These are phyloP conservation scores for Solanum hybrid DNA, from an alignment of 305 asterid genomes.

Conservation along the genomic window DNA sequence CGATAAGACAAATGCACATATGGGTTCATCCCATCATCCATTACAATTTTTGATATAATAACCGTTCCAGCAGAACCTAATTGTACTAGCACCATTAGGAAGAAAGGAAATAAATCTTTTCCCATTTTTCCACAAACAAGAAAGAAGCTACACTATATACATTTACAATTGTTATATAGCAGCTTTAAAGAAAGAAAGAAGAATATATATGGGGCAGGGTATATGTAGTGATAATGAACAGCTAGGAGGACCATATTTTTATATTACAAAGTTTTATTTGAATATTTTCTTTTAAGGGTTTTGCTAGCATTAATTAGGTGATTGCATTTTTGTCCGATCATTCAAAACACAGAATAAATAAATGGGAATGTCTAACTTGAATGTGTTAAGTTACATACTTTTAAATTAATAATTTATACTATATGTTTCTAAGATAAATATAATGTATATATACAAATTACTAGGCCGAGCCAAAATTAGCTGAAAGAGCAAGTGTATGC, in stretches of 20 bases:
- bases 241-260: not conserved
- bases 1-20: constrained; percentile 76
- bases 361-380: not conserved
- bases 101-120: not conserved
- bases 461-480: too few species aligned
- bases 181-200: not conserved
- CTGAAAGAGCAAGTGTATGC: too few species aligned
- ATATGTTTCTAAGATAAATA: too few species aligned
- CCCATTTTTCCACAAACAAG: not conserved
- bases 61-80: constrained; percentile 79
- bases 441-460: too few species aligned
- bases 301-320: not conserved
- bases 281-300: not conserved
- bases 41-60: constrained; percentile 64
- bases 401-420: too few species aligned
- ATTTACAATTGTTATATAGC: not conserved
- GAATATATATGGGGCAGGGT: not conserved
- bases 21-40: constrained; percentile 91
- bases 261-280: not conserved
- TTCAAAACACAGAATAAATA: not conserved
- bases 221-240: not conserved
- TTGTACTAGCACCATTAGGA: constrained; percentile 16
- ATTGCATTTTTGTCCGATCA: not conserved
- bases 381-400: not conserved
- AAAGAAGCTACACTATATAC: not conserved